Conservation (phyloP, 164 flowering plant genomes). For the Echeveria elegans region DNA sequence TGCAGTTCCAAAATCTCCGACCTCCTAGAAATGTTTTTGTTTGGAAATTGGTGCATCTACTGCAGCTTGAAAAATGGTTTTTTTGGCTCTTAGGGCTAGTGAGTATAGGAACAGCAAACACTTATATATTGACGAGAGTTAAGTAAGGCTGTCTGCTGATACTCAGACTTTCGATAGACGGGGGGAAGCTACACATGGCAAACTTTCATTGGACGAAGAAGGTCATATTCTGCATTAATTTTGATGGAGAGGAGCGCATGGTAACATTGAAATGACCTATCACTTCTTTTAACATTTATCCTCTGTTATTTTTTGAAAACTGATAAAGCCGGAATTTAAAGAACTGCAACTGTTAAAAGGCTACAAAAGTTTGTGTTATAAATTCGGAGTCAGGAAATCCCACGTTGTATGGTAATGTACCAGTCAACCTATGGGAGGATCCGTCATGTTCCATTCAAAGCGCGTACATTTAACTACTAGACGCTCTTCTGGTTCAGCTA, state of each 20-base stretch:
- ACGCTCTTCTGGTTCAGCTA: neutral
- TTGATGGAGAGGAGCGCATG: constrained; percentile 2
- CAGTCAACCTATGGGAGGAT: neutral
- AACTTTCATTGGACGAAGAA: neutral
- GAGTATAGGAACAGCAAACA: neutral
- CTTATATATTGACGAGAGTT: neutral
- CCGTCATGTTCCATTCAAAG: neutral
- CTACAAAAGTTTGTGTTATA: neutral
- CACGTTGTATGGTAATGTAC: neutral
- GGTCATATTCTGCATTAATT: neutral
- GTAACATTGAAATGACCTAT: neutral
- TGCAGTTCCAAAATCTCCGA: neutral
- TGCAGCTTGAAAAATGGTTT: neutral
- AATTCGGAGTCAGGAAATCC: neutral
- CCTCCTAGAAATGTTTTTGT: neutral
- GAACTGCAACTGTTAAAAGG: neutral
- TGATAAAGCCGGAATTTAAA: neutral
- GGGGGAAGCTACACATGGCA: neutral
- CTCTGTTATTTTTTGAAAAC: constrained; percentile 1
- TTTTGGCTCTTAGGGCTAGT: neutral
- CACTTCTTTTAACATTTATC: constrained; percentile 3
- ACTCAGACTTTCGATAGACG: neutral
- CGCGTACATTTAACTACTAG: neutral
- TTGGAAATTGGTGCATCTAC: neutral
- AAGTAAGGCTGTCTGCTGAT: neutral